These are phyloP conservation scores for Flaveria ramosissima DNA, from an alignment of 129 eudicot genomes.

Conservation along the genomic window DNA sequence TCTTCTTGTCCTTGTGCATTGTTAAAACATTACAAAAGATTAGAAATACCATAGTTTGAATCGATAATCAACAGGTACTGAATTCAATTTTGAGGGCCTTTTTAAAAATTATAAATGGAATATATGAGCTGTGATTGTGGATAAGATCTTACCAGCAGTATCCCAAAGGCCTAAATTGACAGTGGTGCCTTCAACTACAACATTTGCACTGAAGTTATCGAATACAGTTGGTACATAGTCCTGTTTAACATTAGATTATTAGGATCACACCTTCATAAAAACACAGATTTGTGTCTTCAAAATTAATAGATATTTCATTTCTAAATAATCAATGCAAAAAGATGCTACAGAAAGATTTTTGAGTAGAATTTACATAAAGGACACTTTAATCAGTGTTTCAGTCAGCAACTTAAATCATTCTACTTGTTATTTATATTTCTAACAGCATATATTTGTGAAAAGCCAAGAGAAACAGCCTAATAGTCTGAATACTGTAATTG, in stretches of 20 bases:
- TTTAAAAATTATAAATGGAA: not conserved
- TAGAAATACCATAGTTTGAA: conserved; percentile 11
- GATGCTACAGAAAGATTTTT: not conserved
- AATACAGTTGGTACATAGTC: conserved; percentile 95
- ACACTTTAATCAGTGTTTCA: not conserved
- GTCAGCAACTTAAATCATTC: not conserved
- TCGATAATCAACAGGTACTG: not conserved
- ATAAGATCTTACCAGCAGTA: conserved; percentile 72
- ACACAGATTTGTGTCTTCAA: conserved; percentile 3
- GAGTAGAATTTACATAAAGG: not conserved
- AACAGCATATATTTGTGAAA: too few relatives aligned
- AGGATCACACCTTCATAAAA: conserved; percentile 20
- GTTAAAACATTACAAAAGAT: conserved; percentile 13
- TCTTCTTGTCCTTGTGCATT: conserved; percentile 78
- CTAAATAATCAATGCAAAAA: not conserved
- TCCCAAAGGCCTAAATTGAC: conserved; percentile 98
- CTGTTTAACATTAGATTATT: conserved; percentile 42
- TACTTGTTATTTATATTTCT: not conserved
- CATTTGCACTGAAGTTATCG: conserved; percentile 98
- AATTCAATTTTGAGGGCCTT: not conserved
- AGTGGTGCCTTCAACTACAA: conserved; percentile 90
- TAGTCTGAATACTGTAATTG: too few relatives aligned
- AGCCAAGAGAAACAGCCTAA: too few relatives aligned
- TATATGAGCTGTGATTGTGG: conserved; percentile 11
- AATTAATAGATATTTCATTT: not conserved